phyloP scores from a whole-genome alignment of 1,284 basidiomycete genomes.

The Stygiomarasmius scandens region DNA sequence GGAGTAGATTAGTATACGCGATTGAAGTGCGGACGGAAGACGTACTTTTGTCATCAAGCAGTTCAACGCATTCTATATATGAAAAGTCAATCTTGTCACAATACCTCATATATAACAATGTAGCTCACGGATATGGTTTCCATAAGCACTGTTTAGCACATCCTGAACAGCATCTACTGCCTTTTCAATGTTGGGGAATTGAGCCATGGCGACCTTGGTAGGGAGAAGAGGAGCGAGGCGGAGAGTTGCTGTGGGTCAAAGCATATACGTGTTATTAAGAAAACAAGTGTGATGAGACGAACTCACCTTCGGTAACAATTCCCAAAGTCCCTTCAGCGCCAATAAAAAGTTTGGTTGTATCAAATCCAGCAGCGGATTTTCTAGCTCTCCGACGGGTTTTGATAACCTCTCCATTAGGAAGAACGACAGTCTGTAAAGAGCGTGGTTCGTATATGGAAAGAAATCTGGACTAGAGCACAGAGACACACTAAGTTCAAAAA shows the following conservation, averaged over 20 bases:
- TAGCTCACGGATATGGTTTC: constrained; percentile 56
- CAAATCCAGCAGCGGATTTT: constrained; percentile 79
- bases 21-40: constrained; percentile 7
- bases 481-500: constrained; percentile 62
- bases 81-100: no score
- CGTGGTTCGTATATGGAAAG: not conserved
- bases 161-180: constrained; percentile 79
- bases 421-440: constrained; percentile 70
- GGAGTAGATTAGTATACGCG: not conserved
- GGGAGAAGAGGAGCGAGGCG: constrained; percentile 78
- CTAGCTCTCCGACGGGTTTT: constrained; percentile 74
- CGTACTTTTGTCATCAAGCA: constrained; percentile 73
- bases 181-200: constrained; percentile 63
- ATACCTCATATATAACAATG: not conserved
- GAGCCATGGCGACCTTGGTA: constrained; percentile 73
- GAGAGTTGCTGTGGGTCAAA: constrained; percentile 60
- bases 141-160: constrained; percentile 70
- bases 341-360: constrained; percentile 80
- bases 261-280: not conserved
- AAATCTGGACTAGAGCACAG: not conserved
- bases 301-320: constrained; percentile 72
- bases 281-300: not conserved
- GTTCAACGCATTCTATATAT: constrained; percentile 82
- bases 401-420: constrained; percentile 79
- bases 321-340: constrained; percentile 84